Conservation (phyloP, 2,329 filamentous ascomycete genomes). For the Daldinia sp. region DNA sequence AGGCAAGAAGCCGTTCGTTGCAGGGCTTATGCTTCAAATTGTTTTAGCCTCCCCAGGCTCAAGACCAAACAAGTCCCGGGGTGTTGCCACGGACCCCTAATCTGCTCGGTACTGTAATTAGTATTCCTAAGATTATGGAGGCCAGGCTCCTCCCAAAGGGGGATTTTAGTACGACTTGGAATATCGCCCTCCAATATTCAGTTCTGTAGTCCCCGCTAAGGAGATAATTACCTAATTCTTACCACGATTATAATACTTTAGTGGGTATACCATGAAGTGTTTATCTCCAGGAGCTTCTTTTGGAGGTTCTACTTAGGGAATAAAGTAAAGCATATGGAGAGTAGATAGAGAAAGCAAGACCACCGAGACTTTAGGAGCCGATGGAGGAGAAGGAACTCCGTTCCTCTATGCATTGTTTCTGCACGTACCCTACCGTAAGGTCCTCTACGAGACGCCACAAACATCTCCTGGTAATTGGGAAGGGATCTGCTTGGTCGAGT, state of each 20-base stretch:
- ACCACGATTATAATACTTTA: not conserved
- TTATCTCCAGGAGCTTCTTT: conserved; percentile 9
- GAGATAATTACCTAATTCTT: conserved; percentile 9
- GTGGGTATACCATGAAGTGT: conserved; percentile 16
- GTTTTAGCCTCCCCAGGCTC: conserved; percentile 45
- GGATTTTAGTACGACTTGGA: conserved; percentile 43
- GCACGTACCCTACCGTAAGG: conserved; percentile 63
- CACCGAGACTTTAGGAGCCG: conserved; percentile 34
- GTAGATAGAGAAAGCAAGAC: conserved; percentile 28
- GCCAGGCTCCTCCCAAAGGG: conserved; percentile 30
- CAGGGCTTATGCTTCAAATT: conserved; percentile 49
- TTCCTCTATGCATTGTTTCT: conserved; percentile 59
- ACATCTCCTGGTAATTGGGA: conserved; percentile 58
- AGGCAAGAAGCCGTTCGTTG: conserved; percentile 53
- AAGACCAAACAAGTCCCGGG: conserved; percentile 44
- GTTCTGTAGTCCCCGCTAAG: conserved; percentile 10
- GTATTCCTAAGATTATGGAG: conserved; percentile 42
- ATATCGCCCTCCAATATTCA: conserved; percentile 12
- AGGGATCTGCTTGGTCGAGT: conserved; percentile 54
- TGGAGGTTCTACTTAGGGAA: not conserved
- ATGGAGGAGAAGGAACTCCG: conserved; percentile 50
- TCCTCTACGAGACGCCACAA: conserved; percentile 62
- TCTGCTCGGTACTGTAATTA: conserved; percentile 42
- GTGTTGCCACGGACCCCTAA: conserved; percentile 38
- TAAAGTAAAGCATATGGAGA: not conserved